Evolutionary conservation across 2,329 filamentous ascomycete genomes (phyloP).

Genomic region (Cryphonectria carpinicola): DNA sequence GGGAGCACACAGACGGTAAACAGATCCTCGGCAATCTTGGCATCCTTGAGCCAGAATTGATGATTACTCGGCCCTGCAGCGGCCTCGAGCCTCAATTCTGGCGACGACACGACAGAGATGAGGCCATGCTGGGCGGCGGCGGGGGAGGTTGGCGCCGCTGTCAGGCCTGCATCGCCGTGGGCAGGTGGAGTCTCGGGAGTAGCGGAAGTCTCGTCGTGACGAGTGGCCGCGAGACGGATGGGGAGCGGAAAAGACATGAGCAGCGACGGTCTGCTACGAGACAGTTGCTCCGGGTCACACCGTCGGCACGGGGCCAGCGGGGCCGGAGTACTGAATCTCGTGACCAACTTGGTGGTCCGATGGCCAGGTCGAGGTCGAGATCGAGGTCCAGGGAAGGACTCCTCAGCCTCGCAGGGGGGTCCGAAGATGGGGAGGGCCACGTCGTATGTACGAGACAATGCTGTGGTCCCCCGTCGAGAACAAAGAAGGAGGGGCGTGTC

Average conservation of each 20-base stretch:
- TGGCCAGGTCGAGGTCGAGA: not conserved
- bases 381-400: not conserved
- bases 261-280: not conserved
- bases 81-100: not conserved
- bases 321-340: constrained; percentile 5
- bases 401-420: not conserved
- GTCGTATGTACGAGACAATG: not conserved
- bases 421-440: not conserved
- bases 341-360: not conserved
- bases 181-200: constrained; percentile 8
- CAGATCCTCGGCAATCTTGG: constrained; percentile 30
- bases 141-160: not conserved
- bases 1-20: constrained; percentile 27
- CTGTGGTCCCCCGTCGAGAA: not conserved
- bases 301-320: constrained; percentile 11
- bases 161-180: not conserved
- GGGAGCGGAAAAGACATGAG: constrained; percentile 26
- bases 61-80: constrained; percentile 18
- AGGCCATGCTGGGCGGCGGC: not conserved
- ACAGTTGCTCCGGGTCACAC: constrained; percentile 16
- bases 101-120: not conserved
- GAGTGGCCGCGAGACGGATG: constrained; percentile 20
- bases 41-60: constrained; percentile 30
- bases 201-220: constrained; percentile 11
- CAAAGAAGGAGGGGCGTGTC: not conserved